Conservation (phyloP, 129 eudicot species). For the Scalesia atractyloides region DNA sequence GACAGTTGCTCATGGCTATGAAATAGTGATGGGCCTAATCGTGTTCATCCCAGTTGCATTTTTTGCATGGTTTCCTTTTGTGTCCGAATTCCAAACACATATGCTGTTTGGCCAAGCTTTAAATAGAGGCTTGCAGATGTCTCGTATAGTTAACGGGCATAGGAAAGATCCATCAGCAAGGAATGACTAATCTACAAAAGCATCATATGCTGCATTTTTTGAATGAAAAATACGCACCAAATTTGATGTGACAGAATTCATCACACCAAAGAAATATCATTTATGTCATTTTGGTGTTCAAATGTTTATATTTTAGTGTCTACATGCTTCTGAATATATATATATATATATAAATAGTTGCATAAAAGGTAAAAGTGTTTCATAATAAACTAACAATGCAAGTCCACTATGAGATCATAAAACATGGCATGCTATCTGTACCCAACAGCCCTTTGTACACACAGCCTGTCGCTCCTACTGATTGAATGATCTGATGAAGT, state of each 20-base stretch:
- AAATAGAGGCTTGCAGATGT: slow-evolving; percentile 92
- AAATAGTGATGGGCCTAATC: slow-evolving; percentile 79
- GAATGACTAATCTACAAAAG: slow-evolving; percentile 10
- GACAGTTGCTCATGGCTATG: slow-evolving; percentile 85
- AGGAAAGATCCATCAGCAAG: slow-evolving; percentile 74
- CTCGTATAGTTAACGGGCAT: slow-evolving; percentile 91
- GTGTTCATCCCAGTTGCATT: slow-evolving; percentile 90
- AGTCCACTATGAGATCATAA: no score
- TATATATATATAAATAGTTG: no score
- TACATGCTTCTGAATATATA: no score
- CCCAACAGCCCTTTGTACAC: no score
- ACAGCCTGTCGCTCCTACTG: no score
- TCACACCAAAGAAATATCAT: neutral
- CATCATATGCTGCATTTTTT: slow-evolving; percentile 20
- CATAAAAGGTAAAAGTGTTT: no score
- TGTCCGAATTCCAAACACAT: slow-evolving; percentile 86
- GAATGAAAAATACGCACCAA: neutral
- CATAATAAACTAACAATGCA: no score
- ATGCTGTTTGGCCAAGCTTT: slow-evolving; percentile 97
- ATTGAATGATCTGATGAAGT: no score
- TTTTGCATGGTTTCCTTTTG: slow-evolving; percentile 96
- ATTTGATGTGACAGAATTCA: neutral
- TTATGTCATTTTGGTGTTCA: neutral
- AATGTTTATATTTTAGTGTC: neutral
- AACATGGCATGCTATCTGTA: no score